phyloP scores from a whole-genome alignment of 2,329 filamentous ascomycete genomes.

The Pseudogymnoascus sp. region DNA sequence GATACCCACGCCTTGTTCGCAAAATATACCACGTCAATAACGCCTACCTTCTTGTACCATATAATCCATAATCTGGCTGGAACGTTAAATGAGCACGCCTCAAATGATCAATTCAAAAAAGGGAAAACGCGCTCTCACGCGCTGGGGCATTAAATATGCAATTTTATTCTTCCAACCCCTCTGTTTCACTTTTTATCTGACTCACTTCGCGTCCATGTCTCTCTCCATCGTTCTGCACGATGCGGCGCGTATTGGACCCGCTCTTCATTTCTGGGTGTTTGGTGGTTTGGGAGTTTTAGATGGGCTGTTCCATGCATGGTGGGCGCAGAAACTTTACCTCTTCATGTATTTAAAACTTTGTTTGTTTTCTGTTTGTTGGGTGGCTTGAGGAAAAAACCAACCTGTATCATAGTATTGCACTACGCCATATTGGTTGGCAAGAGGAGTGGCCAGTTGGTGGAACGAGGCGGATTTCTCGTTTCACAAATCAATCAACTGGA shows the following conservation, averaged over 20 bases:
- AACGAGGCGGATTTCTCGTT: neutral
- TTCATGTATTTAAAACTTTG: conserved; percentile 8
- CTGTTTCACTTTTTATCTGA: neutral
- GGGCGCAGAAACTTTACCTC: conserved; percentile 3
- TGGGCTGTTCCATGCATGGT: conserved; percentile 6
- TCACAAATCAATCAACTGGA: conserved; percentile 6
- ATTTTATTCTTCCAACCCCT: neutral
- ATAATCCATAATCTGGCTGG: conserved; percentile 10
- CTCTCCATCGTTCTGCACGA: neutral
- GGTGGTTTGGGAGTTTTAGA: conserved; percentile 5
- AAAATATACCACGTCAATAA: conserved; percentile 8
- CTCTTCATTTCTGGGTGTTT: neutral
- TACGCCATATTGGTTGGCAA: neutral
- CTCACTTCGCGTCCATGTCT: conserved; percentile 4
- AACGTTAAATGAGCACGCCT: neutral
- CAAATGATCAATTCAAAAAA: neutral
- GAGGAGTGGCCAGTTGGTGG: neutral
- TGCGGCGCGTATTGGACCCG: neutral
- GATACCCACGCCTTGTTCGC: conserved; percentile 10
- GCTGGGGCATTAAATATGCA: neutral
- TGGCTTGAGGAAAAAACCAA: neutral
- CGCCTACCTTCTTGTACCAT: conserved; percentile 8
- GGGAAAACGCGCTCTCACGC: neutral
- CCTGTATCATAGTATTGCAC: conserved; percentile 1
- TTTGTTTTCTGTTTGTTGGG: conserved; percentile 1